Evolutionary conservation across 164 flowering plant species (phyloP).

Genomic region (Amborella trichopoda): DNA sequence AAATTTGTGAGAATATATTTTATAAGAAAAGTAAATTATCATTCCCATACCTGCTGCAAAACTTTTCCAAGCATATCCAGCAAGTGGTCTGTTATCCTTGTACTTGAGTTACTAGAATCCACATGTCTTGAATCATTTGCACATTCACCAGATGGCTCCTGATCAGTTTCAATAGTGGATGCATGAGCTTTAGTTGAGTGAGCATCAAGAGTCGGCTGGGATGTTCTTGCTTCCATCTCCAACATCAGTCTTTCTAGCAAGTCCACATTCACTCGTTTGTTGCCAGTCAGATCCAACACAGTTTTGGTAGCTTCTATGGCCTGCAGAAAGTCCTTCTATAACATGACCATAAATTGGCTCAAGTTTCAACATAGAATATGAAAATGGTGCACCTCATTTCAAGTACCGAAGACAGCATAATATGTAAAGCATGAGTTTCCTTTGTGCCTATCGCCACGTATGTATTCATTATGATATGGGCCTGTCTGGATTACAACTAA

Average conservation of each 20-base stretch:
- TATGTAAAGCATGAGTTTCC: too few species aligned
- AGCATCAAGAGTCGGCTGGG: constrained; percentile 9
- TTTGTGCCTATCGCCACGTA: too few species aligned
- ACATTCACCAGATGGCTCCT: constrained; percentile 6
- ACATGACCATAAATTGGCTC: too few species aligned
- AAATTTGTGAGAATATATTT: too few species aligned
- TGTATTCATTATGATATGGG: too few species aligned
- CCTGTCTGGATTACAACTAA: too few species aligned
- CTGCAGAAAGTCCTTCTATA: constrained; percentile 20
- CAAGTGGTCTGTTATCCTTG: constrained; percentile 43
- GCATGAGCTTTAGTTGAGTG: background rate
- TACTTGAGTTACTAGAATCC: constrained; percentile 14
- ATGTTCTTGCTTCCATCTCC: constrained; percentile 45
- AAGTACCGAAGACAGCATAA: too few species aligned
- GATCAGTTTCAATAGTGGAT: constrained; percentile 2
- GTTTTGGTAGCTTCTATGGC: constrained; percentile 69
- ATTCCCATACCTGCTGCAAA: constrained; percentile 45
- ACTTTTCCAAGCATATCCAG: constrained; percentile 57
- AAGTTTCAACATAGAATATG: too few species aligned
- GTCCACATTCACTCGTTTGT: constrained; percentile 50
- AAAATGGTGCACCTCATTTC: too few species aligned
- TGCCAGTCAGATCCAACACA: constrained; percentile 49
- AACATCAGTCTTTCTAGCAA: constrained; percentile 45
- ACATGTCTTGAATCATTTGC: constrained; percentile 3
- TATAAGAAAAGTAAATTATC: too few species aligned